Evolutionary conservation across 2,329 filamentous ascomycete species (phyloP).

Genomic region (Trichothecium roseum): DNA sequence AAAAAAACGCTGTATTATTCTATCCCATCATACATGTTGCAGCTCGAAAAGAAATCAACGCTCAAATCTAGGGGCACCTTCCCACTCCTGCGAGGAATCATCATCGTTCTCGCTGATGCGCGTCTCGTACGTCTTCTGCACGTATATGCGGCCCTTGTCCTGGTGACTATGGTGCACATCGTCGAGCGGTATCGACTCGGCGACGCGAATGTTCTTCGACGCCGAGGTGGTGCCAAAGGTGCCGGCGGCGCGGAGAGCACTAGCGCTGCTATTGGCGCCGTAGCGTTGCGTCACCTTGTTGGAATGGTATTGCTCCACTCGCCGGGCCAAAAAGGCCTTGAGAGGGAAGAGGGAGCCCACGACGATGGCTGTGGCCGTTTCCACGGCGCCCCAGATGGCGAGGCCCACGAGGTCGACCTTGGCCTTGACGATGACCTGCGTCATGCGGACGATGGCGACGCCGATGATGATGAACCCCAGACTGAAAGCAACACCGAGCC

Average conservation of each 20-base stretch:
- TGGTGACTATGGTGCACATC: conserved; percentile 8
- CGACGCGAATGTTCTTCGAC: conserved; percentile 6
- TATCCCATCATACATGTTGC: too few species aligned
- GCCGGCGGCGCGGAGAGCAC: not conserved
- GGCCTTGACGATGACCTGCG: conserved; percentile 9
- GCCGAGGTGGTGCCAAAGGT: conserved; percentile 1
- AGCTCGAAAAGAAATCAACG: too few species aligned
- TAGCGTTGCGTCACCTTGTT: conserved; percentile 3
- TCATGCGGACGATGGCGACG: conserved; percentile 12
- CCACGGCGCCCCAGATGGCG: conserved; percentile 16
- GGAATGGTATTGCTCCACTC: conserved; percentile 5
- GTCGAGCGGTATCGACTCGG: conserved; percentile 9
- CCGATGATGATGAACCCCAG: conserved; percentile 12
- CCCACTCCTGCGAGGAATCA: conserved; percentile 1
- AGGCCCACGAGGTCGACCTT: conserved; percentile 11
- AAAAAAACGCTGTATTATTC: too few species aligned
- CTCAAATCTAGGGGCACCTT: too few species aligned
- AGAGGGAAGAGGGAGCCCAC: conserved; percentile 12
- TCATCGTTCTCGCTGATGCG: conserved; percentile 1
- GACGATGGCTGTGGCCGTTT: conserved; percentile 12
- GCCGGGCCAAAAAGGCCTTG: conserved; percentile 8
- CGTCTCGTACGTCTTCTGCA: conserved; percentile 7
- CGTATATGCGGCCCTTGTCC: conserved; percentile 8
- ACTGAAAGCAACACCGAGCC: conserved; percentile 10
- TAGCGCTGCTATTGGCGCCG: not conserved